Conservation (phyloP, 306 rosid species). For the Heteromeles arbutifolia region DNA sequence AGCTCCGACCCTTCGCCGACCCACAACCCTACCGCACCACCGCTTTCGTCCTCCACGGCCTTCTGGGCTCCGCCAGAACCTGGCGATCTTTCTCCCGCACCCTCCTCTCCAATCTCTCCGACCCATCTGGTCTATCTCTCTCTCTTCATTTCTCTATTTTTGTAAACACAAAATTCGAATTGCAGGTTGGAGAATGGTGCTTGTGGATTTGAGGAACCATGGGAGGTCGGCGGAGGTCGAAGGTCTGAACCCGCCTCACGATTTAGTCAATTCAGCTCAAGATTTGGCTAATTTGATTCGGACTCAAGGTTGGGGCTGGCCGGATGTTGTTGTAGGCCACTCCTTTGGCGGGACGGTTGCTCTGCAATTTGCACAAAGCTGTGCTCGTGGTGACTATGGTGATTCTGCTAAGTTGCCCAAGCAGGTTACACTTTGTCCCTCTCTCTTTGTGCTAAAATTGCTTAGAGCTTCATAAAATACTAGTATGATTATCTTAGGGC, state of each 20-base stretch:
- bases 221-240: slow-evolving; percentile 67
- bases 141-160: not conserved
- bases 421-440: slow-evolving; percentile 40
- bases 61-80: slow-evolving; percentile 71
- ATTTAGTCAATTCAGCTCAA: slow-evolving; percentile 62
- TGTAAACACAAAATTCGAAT: too few relatives aligned
- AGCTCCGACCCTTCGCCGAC: slow-evolving; percentile 31
- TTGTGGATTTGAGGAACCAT: slow-evolving; percentile 85
- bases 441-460: not conserved
- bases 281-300: slow-evolving; percentile 71
- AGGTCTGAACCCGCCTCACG: slow-evolving; percentile 60
- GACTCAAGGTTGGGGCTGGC: slow-evolving; percentile 78
- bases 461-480: not conserved
- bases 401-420: slow-evolving; percentile 52
- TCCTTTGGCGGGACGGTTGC: slow-evolving; percentile 94
- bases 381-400: slow-evolving; percentile 65
- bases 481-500: too few relatives aligned
- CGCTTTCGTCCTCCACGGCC: slow-evolving; percentile 77
- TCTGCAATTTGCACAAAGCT: slow-evolving; percentile 57
- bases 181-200: slow-evolving; percentile 72
- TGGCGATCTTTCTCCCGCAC: slow-evolving; percentile 83
- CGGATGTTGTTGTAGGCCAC: slow-evolving; percentile 86
- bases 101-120: slow-evolving; percentile 53
- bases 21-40: slow-evolving; percentile 51
- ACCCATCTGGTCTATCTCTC: slow-evolving; percentile 40